Percentiles rank a stretch among this genome's conserved stretches.
These are phyloP conservation scores for Leccinellum luteum DNA, from an alignment of 768 basidiomycete genomes.

Conservation along the genomic window DNA sequence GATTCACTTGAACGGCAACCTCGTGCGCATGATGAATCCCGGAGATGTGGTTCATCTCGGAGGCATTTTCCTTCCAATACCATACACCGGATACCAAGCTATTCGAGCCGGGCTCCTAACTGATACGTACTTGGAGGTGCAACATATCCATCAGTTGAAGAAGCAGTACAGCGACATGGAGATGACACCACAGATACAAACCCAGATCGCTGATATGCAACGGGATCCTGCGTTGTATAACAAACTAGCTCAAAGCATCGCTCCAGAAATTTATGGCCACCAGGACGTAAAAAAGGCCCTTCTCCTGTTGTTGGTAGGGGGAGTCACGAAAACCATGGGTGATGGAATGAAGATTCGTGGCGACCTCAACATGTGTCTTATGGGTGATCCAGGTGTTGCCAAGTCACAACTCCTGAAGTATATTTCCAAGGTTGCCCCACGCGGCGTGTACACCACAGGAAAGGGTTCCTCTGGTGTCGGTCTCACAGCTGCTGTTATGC, in stretches of 20 bases:
- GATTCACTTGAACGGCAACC: conserved; percentile 85
- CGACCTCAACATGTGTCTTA: conserved; percentile 94
- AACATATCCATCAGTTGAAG: conserved; percentile 91
- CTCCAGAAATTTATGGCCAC: conserved; percentile 98
- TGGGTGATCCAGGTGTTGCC: conserved; percentile 99
- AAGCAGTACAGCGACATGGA: conserved; percentile 98
- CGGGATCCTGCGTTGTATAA: conserved; percentile 79
- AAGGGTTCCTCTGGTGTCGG: conserved; percentile 98
- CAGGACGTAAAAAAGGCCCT: conserved; percentile 96
- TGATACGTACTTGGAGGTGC: conserved; percentile 93
- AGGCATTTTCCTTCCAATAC: conserved; percentile 96
- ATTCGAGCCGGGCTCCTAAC: conserved; percentile 94
- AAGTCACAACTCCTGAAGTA: conserved; percentile 98
- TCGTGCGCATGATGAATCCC: conserved; percentile 89
- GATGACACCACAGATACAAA: conserved; percentile 78
- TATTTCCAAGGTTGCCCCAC: conserved; percentile 96
- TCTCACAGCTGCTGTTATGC: conserved; percentile 98
- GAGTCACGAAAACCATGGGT: conserved; percentile 91
- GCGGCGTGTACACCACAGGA: conserved; percentile 97
- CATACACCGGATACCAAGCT: conserved; percentile 97
- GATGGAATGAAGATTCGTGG: conserved; percentile 99
- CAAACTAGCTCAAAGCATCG: conserved; percentile 89
- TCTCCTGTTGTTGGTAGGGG: conserved; percentile 88
- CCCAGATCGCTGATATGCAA: conserved; percentile 63
- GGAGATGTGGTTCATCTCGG: conserved; percentile 94